These are phyloP conservation scores for Cupressus sempervirens DNA, from an alignment of 75 land plant genomes.

Conservation along the genomic window DNA sequence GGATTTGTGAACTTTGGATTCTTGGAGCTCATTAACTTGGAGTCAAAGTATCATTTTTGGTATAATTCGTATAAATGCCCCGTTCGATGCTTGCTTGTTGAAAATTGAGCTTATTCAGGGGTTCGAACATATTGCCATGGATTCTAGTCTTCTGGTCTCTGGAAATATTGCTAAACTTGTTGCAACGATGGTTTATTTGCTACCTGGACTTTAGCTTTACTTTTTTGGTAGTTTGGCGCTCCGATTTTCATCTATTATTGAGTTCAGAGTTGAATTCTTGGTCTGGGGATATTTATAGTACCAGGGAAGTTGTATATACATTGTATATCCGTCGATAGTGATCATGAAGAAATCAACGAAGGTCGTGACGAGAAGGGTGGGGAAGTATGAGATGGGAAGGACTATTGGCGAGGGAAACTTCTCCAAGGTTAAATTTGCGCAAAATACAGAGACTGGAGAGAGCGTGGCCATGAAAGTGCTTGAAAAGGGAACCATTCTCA, in stretches of 20 bases:
- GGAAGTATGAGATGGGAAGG: constrained; percentile 82
- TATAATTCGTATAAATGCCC: neutral
- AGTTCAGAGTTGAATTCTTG: neutral
- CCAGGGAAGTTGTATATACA: neutral
- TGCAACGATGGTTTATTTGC: neutral
- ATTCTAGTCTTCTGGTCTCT: neutral
- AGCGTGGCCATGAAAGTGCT: constrained; percentile 91
- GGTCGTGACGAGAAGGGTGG: constrained; percentile 69
- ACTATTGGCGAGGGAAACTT: constrained; percentile 88
- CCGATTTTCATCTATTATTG: neutral
- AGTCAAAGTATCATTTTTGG: neutral
- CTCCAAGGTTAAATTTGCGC: constrained; percentile 94
- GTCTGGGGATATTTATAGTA: neutral
- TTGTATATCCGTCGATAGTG: neutral
- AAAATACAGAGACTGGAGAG: constrained; percentile 87
- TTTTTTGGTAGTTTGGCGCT: neutral
- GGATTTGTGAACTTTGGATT: too few relatives aligned
- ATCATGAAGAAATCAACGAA: constrained; percentile 6
- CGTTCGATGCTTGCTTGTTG: neutral
- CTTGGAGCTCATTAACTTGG: neutral
- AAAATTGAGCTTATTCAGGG: neutral
- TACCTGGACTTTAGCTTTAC: neutral
- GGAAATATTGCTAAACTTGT: neutral
- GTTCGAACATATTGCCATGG: neutral
- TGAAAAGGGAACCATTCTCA: constrained; percentile 63